Evolutionary conservation across 352 stramenopile species (phyloP), one percentile per base, ranked within the genome.

Genomic region (Phytophthora citricola): DNA sequence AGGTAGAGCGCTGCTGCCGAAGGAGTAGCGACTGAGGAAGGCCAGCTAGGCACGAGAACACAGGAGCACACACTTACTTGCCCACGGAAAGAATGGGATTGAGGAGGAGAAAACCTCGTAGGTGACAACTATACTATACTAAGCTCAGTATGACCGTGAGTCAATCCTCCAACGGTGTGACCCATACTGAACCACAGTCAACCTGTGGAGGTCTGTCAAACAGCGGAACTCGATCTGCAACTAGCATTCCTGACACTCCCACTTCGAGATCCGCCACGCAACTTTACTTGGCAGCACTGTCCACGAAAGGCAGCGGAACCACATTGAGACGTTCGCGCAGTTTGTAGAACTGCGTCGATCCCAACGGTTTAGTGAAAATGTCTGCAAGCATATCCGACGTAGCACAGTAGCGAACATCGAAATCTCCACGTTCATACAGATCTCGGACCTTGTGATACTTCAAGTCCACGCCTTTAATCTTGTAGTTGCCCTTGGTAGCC

Each of bases 401-500:
- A 12, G 39, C 29, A 34, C 49, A 66, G 34, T 66, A 66, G 6
- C 22, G 15, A n/a, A 60, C 12, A 8, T 44, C 41, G 43, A 66
- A 60, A 8, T 44, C 58, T 27, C 49, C 58, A 44, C 20, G 7
- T 22, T 66, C 49, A 10, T 60, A 52, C 6, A 44, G 36, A 45
- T 66, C 49, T 10, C 24, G 15, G 1, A 60, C 8, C 49, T 58
- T 53, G n/a, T 57, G 36, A 17, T 58, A 65, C 29, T 58, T 65
- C 58, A 47, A 44, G 10, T 53, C 58, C 3, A 65, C 47, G 15
- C 58, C 14, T 17, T 53, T 58, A 5, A 48, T 38, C 22, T 58
- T 65, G 58, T 58, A 65, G 20, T 58, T 58, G 31, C 58, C 46
- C 46, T n/a, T n/a, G n/a, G n/a, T n/a, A n/a, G n/a, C n/a, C n/a